A percentile compares a stretch with the other conserved stretches of the same genome.
These are phyloP conservation scores for Diaporthe sp. DNA, from an alignment of 2,329 filamentous ascomycete species.

Conservation along the genomic window DNA sequence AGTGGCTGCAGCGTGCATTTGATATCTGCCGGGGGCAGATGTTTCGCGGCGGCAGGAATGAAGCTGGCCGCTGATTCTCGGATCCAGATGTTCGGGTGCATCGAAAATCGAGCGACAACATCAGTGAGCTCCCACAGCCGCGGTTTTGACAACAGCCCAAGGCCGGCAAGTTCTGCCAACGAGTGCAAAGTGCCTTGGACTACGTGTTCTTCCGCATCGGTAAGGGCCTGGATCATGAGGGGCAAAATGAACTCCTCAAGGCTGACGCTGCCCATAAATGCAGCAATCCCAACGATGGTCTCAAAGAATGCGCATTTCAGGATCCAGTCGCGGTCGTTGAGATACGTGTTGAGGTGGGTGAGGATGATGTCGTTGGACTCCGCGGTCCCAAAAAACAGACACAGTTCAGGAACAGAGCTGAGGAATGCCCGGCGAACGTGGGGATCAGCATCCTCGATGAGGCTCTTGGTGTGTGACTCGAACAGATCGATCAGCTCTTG, in stretches of 20 bases:
- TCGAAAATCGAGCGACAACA: conserved; percentile 84
- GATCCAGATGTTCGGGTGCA: conserved; percentile 97
- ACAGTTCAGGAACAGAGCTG: conserved; percentile 90
- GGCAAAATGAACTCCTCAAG: conserved; percentile 96
- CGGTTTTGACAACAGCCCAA: conserved; percentile 87
- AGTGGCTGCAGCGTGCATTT: conserved; percentile 87
- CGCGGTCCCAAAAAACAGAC: conserved; percentile 93
- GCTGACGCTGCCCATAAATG: conserved; percentile 89
- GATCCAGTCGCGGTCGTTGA: conserved; percentile 97
- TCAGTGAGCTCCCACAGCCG: conserved; percentile 92
- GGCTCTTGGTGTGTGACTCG: conserved; percentile 87
- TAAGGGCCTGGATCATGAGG: conserved; percentile 93
- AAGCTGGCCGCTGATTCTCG: conserved; percentile 90
- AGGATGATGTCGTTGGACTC: conserved; percentile 96
- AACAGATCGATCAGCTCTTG: conserved; percentile 86
- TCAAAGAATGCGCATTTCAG: conserved; percentile 98
- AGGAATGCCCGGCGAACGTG: conserved; percentile 92
- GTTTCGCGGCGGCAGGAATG: conserved; percentile 80
- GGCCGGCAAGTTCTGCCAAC: conserved; percentile 86
- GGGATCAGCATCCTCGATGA: conserved; percentile 88
- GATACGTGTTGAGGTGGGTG: conserved; percentile 95
- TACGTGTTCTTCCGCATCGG: conserved; percentile 93
- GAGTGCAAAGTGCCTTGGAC: conserved; percentile 92
- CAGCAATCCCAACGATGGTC: conserved; percentile 91
- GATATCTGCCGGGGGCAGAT: conserved; percentile 83